Evolutionary conservation across 1,139 yeast genomes (phyloP), one percentile per base, ranked within the genome.

Genomic region (Saccharomyces hybrid): DNA sequence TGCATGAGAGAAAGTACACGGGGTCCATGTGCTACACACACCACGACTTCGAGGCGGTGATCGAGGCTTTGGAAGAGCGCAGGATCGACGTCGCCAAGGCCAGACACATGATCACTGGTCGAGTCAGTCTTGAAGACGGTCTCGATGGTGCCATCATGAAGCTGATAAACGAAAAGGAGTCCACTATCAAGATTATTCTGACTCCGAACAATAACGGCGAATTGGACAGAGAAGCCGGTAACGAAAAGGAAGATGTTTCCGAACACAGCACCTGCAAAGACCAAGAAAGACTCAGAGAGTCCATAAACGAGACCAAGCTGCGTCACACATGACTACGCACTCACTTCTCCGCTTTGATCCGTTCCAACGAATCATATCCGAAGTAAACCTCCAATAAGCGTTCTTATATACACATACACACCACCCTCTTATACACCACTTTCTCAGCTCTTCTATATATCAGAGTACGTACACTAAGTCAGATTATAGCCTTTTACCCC

Each of bases 21-120:
- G 84, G 83, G 2, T 78, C 82, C 1, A 73, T 79, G 69, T 78
- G 83, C 57, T 78, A 79, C 62, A 74, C 75, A 7, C 70, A 73
- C 19, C 70, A 68, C 46, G 84, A 80, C 64, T 80, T 80, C 61
- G 73, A 74, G 59, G 78, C 77, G 49, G 82, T 80, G 5, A 75
- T 79, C 29, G 66, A 67, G 1, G 83, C 83, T 0, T 66, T 78
- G 55, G 74, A 73, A 47, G 56, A 62, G 3, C 79, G 79, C 1
- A 57, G 62, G 44, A 73, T 79, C 47, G 73, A 71, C 46, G 61
- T 75, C 4, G 73, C 72, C 7, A 74, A 74, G 58, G 75, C 78
- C 2, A 65, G 64, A 52, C 63, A 65, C 29, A 64, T 80, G 64
- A 78, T 80, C 52, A 78, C 83, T 2, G 74, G 74, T 7, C 73